Base-by-base conservation (phyloP, 1,284 basidiomycete species). In the Cutaneotrichosporon sp. region DNA sequence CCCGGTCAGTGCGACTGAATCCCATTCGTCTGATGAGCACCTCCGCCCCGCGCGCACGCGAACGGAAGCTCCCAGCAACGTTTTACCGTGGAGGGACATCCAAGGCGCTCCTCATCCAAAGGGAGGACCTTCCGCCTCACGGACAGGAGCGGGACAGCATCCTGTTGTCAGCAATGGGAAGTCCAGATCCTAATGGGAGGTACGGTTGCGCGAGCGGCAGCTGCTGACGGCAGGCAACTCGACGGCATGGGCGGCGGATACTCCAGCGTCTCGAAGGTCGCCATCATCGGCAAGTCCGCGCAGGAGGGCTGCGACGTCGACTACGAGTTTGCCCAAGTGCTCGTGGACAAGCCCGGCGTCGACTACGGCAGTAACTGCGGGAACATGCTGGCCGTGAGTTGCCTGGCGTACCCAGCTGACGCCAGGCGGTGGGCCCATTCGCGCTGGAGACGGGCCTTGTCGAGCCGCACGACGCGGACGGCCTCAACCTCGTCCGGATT, bases 81-180 rank as follows among this genome's bases (percentile, higher is more conserved):
- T 59, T 59, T 37, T 59, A 59, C 53, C 79, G 87, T 26, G 87
- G 87, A 3, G 87, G 87, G 1, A 89, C 87, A 1, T 88, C 86
- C 17, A 87, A 88, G 63, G 88, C 87, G 6, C 80, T 89, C 44
- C 85, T 86, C 60, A 64, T 90, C 39, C 78, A 80, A 35, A 76
- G 76, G 4, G 66, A 71, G 1, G 68, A 80, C 57, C 79, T 85
- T 12, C 86, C 82, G 9, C 54, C 61, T 5, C 74, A 80, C 50
- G 75, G 69, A 7, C 65, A 77, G 1, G 69, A 79, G 59, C 86
- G 84, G 83, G 70, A 75, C 16, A 72, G 74, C 19, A 81, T 89
- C 49, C 84, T 90, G 59, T 80, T 85, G 16, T 79, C 82, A 0
- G 80, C 86, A n/a, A 87, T 90, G 86, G 88, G 88, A 16, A 88